Percentiles rank a stretch among this genome's conserved stretches.
Conservation (phyloP, 345 rosid species). For the Gossypium longicalyx region DNA sequence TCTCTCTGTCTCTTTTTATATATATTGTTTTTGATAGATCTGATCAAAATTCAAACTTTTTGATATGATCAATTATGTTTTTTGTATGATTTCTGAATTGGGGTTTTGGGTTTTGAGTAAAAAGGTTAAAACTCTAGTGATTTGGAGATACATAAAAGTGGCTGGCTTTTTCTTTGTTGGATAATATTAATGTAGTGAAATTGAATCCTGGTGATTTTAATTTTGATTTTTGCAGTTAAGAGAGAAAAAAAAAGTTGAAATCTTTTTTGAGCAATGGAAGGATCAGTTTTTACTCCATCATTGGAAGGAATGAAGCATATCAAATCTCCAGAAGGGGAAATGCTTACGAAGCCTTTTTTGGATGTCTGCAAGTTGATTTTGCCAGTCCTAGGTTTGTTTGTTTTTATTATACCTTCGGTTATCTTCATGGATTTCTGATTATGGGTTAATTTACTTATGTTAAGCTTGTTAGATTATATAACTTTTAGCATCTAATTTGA, state of each 20-base stretch:
- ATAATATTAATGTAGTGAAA: background rate
- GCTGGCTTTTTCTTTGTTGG: background rate
- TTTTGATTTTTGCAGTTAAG: slow-evolving; percentile 2
- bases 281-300: slow-evolving; percentile 74
- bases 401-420: background rate
- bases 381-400: slow-evolving; percentile 13
- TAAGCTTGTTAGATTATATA: background rate
- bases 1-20: background rate
- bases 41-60: slow-evolving; percentile 1
- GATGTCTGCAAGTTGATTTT: slow-evolving; percentile 15
- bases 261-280: slow-evolving; percentile 44
- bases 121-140: slow-evolving; percentile 9
- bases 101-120: background rate
- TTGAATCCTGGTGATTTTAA: background rate
- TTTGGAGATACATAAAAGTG: background rate
- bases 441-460: background rate
- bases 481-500: background rate
- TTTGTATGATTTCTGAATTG: background rate
- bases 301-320: slow-evolving; percentile 86
- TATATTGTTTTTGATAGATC: background rate
- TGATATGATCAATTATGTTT: background rate
- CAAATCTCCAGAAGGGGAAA: slow-evolving; percentile 62
- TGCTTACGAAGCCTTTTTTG: slow-evolving; percentile 32
- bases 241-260: background rate
- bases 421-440: background rate